These are phyloP conservation scores for Rhododendron simsii DNA, from an alignment of 148 eudicot genomes.

Conservation along the genomic window DNA sequence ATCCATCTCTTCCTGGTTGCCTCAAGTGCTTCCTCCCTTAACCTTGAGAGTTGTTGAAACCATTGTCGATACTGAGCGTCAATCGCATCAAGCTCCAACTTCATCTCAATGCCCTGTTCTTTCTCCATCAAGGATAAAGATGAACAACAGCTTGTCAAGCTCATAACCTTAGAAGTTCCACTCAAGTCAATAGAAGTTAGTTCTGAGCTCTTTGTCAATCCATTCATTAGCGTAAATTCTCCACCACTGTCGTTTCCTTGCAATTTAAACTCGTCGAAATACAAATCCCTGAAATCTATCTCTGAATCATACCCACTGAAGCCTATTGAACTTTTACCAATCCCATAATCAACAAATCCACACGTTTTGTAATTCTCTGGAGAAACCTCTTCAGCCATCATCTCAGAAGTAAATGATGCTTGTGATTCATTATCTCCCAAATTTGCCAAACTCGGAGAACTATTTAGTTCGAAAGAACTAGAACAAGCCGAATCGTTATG, in stretches of 20 bases:
- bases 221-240: slow-evolving; percentile 19
- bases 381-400: slow-evolving; percentile 21
- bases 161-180: slow-evolving; percentile 23
- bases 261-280: slow-evolving; percentile 27
- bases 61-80: slow-evolving; percentile 54
- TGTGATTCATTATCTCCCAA: slow-evolving; percentile 29
- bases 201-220: slow-evolving; percentile 25
- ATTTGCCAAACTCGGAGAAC: slow-evolving; percentile 17
- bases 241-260: slow-evolving; percentile 18
- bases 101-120: slow-evolving; percentile 37
- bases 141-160: slow-evolving; percentile 42
- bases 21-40: slow-evolving; percentile 53
- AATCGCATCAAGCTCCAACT: slow-evolving; percentile 54
- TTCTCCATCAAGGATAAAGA: slow-evolving; percentile 29
- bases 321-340: slow-evolving; percentile 22
- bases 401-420: slow-evolving; percentile 27
- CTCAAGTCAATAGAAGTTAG: slow-evolving; percentile 20
- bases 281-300: slow-evolving; percentile 26
- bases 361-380: slow-evolving; percentile 10
- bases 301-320: slow-evolving; percentile 31
- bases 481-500: slow-evolving; percentile 5
- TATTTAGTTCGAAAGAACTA: slow-evolving; percentile 11
- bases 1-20: slow-evolving; percentile 66
- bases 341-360: slow-evolving; percentile 14
- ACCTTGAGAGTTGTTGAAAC: slow-evolving; percentile 50